Percentiles rank a stretch among this genome's conserved stretches.
Evolutionary conservation across 805 yeast species (phyloP).

Genomic region (Candida cerambycidarum): DNA sequence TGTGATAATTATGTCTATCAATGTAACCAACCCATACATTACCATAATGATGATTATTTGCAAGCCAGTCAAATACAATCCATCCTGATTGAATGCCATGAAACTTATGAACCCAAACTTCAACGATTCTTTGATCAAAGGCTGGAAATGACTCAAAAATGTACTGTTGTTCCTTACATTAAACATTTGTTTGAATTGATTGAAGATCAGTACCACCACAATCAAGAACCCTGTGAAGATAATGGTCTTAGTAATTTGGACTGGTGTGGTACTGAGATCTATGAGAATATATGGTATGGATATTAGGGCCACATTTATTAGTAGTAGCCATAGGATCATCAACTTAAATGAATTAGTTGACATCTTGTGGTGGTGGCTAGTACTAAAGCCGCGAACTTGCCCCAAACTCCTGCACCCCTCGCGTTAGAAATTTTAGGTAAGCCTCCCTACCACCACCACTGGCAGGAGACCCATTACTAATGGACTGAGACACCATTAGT

Average conservation of each 20-base stretch:
- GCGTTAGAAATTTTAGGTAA: background rate
- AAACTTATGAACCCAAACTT: constrained; percentile 12
- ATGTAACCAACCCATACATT: constrained; percentile 4
- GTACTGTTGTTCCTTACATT: constrained; percentile 6
- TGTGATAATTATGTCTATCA: constrained; percentile 4
- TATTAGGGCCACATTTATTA: background rate
- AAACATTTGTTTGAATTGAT: constrained; percentile 12
- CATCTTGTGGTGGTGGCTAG: background rate
- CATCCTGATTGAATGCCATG: constrained; percentile 10
- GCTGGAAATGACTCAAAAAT: constrained; percentile 13
- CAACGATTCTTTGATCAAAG: constrained; percentile 10
- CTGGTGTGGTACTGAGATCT: background rate
- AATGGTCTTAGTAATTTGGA: constrained; percentile 8
- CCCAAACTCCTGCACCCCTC: background rate
- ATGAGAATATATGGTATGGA: background rate
- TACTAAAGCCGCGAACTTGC: background rate
- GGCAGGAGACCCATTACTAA: too few relatives aligned
- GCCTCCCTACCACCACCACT: too few relatives aligned
- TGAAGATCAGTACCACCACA: constrained; percentile 9
- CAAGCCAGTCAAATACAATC: constrained; percentile 1
- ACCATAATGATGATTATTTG: constrained; percentile 9
- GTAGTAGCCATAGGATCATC: background rate
- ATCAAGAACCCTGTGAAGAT: constrained; percentile 10
- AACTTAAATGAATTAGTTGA: background rate
- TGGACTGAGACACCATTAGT: too few relatives aligned